phyloP scores from a whole-genome alignment of 192 early-diverging fungal species.

The Endogone sp. region DNA sequence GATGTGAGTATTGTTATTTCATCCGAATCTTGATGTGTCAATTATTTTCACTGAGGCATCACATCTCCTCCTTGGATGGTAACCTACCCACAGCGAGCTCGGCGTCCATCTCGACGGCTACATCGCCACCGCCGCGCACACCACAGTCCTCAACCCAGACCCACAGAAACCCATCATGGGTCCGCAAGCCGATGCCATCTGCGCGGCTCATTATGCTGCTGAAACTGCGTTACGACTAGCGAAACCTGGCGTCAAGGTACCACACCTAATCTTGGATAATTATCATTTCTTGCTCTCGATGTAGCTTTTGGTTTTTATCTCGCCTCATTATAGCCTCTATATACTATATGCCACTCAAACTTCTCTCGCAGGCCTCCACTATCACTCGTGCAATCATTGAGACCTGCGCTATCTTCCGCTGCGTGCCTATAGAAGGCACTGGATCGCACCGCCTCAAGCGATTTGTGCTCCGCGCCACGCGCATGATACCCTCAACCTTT shows the following conservation, averaged over 20 bases:
- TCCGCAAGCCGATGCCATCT: conserved; percentile 27
- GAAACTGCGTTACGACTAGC: conserved; percentile 82
- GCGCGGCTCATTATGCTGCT: conserved; percentile 75
- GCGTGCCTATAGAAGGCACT: conserved; percentile 64
- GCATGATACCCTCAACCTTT: conserved; percentile 54
- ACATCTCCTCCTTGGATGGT: neutral
- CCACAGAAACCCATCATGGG: conserved; percentile 54
- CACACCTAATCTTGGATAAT: conserved; percentile 2
- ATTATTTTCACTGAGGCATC: neutral
- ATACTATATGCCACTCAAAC: too few relatives aligned
- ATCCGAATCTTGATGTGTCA: neutral
- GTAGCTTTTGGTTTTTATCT: neutral
- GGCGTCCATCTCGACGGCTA: conserved; percentile 93
- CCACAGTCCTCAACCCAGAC: conserved; percentile 62
- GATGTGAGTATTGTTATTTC: conserved; percentile 46
- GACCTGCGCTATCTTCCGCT: conserved; percentile 58
- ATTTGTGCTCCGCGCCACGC: conserved; percentile 64
- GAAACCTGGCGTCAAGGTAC: conserved; percentile 65
- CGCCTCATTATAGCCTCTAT: too few relatives aligned
- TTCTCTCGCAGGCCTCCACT: conserved; percentile 32
- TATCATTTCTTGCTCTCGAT: neutral
- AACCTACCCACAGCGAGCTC: conserved; percentile 53
- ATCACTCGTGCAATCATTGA: conserved; percentile 56
- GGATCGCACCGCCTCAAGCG: conserved; percentile 70
- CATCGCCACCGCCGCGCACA: conserved; percentile 79